Evolutionary conservation across 2,329 filamentous ascomycete species (phyloP).

Genomic region (Chrysoporthe puriensis): DNA sequence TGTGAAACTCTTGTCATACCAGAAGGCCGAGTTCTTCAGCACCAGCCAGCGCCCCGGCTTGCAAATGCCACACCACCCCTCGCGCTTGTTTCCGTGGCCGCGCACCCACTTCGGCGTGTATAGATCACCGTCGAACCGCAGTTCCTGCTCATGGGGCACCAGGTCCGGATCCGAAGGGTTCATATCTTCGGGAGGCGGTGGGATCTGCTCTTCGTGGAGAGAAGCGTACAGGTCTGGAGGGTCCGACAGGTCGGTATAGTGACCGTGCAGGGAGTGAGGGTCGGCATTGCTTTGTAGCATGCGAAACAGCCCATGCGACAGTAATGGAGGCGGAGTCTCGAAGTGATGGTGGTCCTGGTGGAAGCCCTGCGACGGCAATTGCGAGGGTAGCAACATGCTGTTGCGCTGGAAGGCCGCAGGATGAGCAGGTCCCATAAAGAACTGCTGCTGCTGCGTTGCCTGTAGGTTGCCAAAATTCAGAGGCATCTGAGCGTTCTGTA

Average conservation of each 20-base stretch:
- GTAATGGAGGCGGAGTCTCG: conserved; percentile 63
- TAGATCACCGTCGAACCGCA: conserved; percentile 78
- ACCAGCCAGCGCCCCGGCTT: conserved; percentile 85
- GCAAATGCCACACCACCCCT: conserved; percentile 89
- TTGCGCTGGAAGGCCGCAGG: conserved; percentile 56
- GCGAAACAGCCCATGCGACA: conserved; percentile 74
- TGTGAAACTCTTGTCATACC: conserved; percentile 91
- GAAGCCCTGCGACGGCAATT: conserved; percentile 55
- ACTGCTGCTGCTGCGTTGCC: conserved; percentile 58
- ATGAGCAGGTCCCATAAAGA: conserved; percentile 51
- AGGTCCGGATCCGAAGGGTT: conserved; percentile 76
- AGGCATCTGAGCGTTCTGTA: conserved; percentile 52
- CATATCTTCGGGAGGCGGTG: conserved; percentile 80
- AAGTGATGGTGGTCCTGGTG: conserved; percentile 53
- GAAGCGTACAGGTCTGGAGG: conserved; percentile 78
- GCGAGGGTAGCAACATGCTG: conserved; percentile 63
- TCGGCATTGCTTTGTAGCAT: conserved; percentile 78
- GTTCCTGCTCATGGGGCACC: conserved; percentile 76
- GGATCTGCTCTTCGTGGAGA: conserved; percentile 72
- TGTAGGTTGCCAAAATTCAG: conserved; percentile 60
- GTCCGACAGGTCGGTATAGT: conserved; percentile 74
- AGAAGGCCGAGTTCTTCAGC: conserved; percentile 87
- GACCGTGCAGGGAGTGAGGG: conserved; percentile 66
- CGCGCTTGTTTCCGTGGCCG: conserved; percentile 83
- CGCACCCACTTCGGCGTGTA: conserved; percentile 86